Percentiles rank a stretch among this genome's conserved stretches.
Conservation (phyloP, 305 asterid genomes). For the Solanum chacoense region DNA sequence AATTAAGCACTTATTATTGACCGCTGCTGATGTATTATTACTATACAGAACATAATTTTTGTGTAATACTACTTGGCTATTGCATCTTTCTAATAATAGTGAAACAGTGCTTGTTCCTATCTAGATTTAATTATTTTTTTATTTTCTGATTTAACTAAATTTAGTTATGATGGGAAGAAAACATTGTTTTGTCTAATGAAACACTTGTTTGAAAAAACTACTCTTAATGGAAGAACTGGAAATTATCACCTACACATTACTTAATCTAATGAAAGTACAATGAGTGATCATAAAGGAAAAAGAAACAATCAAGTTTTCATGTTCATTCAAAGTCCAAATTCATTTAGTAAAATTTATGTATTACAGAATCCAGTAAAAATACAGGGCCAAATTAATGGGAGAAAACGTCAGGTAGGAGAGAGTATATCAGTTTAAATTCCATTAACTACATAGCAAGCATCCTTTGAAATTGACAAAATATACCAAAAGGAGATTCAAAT, state of each 20-base stretch:
- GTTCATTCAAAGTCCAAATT: not conserved
- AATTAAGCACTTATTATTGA: not conserved
- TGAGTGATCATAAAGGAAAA: not conserved
- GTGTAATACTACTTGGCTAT: not conserved
- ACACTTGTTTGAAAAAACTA: not conserved
- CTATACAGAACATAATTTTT: not conserved
- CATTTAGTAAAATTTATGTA: not conserved
- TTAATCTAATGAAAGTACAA: not conserved
- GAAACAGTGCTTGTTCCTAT: not conserved
- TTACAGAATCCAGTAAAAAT: not conserved
- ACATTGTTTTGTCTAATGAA: not conserved
- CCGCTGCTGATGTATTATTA: not conserved
- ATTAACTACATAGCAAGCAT: not conserved
- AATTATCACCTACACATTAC: not conserved
- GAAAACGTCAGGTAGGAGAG: not conserved
- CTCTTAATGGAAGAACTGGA: not conserved
- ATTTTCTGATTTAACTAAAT: not conserved
- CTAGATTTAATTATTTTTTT: not conserved
- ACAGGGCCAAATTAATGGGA: not conserved
- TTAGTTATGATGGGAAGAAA: not conserved
- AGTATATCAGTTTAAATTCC: not conserved
- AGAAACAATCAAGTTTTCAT: not conserved
- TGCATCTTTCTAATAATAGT: not conserved
- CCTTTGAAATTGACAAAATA: not conserved
- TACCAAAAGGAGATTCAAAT: not conserved